Evolutionary conservation across 768 basidiomycete species (phyloP).

Genomic region (Hypholoma fasciculare): DNA sequence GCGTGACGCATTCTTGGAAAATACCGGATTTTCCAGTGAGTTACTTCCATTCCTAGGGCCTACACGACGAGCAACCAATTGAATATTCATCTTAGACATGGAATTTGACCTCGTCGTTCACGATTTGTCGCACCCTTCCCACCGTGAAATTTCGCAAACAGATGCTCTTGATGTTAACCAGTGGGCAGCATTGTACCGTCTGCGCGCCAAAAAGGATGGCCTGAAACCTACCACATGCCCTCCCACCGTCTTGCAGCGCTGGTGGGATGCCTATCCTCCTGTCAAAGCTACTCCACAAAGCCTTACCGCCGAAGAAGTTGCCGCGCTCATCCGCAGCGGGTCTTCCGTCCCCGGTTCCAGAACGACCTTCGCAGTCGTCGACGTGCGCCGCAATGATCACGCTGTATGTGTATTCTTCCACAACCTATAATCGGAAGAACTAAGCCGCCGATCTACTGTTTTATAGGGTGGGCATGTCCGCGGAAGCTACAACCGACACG

Average conservation of each 20-base stretch:
- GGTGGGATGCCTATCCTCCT: constrained; percentile 57
- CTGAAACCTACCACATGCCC: constrained; percentile 1
- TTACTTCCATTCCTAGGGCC: background rate
- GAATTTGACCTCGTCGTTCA: constrained; percentile 38
- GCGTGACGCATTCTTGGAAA: constrained; percentile 35
- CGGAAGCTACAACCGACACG: constrained; percentile 48
- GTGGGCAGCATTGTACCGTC: constrained; percentile 50
- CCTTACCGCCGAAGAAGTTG: constrained; percentile 38
- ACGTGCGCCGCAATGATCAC: constrained; percentile 50
- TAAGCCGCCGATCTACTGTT: background rate
- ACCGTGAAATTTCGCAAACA: constrained; percentile 3
- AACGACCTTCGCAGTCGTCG: constrained; percentile 41
- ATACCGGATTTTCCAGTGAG: constrained; percentile 44
- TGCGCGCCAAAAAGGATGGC: constrained; percentile 41
- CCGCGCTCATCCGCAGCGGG: constrained; percentile 26
- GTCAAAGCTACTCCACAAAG: constrained; percentile 29
- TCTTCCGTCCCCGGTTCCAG: background rate
- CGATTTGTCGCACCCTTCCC: constrained; percentile 41
- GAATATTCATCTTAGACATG: constrained; percentile 28
- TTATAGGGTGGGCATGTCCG: constrained; percentile 52
- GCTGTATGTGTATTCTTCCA: constrained; percentile 31
- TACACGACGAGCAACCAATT: background rate
- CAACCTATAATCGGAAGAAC: background rate
- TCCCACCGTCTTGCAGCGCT: constrained; percentile 37
- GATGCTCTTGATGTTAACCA: constrained; percentile 36